Evolutionary conservation across 2,329 filamentous ascomycete species (phyloP).

Genomic region (Epichloe amarillans): DNA sequence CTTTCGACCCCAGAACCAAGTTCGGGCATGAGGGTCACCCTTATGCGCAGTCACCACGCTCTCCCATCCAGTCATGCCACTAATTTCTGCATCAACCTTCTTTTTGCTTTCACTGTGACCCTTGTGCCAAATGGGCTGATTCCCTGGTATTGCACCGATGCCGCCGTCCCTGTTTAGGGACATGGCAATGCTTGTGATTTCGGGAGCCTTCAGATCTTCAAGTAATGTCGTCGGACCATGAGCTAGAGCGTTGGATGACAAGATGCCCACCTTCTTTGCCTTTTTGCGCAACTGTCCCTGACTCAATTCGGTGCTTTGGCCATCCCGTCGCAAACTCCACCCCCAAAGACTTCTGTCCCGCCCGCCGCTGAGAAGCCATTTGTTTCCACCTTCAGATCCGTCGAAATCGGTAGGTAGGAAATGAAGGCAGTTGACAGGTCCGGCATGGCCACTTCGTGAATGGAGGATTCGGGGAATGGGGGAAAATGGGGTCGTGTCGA

Average conservation of each 20-base stretch:
- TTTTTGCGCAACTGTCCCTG: constrained; percentile 86
- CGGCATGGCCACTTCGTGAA: constrained; percentile 76
- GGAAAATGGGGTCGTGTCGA: constrained; percentile 83
- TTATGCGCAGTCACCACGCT: constrained; percentile 89
- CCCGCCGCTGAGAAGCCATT: constrained; percentile 87
- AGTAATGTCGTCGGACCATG: constrained; percentile 51
- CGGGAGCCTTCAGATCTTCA: constrained; percentile 73
- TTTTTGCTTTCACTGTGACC: constrained; percentile 46
- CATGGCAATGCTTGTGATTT: constrained; percentile 83
- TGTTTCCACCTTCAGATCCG: constrained; percentile 74
- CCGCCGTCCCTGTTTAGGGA: constrained; percentile 91
- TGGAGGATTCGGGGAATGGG: constrained; percentile 74
- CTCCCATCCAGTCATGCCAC: constrained; percentile 84
- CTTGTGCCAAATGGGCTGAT: constrained; percentile 74
- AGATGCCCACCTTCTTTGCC: constrained; percentile 72
- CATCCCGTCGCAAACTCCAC: constrained; percentile 87
- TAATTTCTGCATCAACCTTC: constrained; percentile 54
- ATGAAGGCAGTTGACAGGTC: constrained; percentile 65
- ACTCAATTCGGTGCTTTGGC: constrained; percentile 84
- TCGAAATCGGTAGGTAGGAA: constrained; percentile 86
- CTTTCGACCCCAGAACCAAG: constrained; percentile 97
- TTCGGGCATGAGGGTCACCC: constrained; percentile 71
- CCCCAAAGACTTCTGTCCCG: constrained; percentile 89
- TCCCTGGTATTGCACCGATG: constrained; percentile 71
- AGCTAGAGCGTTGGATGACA: constrained; percentile 41